These are phyloP conservation scores for Sporothrix pallida DNA, from an alignment of 2,329 filamentous ascomycete genomes.

Conservation along the genomic window DNA sequence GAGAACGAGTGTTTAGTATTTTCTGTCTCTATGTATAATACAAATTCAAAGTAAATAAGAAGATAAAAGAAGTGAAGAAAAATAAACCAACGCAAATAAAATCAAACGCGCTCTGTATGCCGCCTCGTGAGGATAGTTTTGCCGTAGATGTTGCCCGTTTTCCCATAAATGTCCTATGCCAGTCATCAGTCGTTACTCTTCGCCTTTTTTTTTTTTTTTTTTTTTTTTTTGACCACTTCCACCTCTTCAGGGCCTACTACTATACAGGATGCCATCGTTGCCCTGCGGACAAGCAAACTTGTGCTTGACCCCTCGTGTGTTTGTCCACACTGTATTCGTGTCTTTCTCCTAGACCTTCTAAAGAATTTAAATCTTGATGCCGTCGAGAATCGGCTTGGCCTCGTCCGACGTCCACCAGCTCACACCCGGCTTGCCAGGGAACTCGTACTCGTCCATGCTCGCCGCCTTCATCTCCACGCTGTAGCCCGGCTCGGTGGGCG, in stretches of 20 bases:
- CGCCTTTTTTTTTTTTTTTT: neutral
- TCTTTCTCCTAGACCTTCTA: too few species aligned
- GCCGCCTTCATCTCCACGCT: constrained; percentile 92
- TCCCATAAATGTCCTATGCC: constrained; percentile 26
- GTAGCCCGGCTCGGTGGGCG: constrained; percentile 81
- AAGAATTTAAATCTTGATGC: constrained; percentile 55
- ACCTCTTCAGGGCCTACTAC: constrained; percentile 20
- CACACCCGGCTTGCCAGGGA: constrained; percentile 75
- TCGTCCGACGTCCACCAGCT: constrained; percentile 87
- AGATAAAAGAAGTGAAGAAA: neutral
- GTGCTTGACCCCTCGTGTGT: constrained; percentile 32
- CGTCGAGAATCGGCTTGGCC: constrained; percentile 75
- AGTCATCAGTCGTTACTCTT: constrained; percentile 24
- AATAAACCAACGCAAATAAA: constrained; percentile 12
- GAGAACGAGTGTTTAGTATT: constrained; percentile 1
- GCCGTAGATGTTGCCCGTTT: constrained; percentile 21
- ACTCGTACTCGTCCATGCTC: constrained; percentile 81
- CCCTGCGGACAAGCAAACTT: constrained; percentile 42
- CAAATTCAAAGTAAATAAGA: neutral
- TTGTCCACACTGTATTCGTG: neutral
- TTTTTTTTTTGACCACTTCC: neutral
- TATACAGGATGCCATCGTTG: constrained; percentile 46
- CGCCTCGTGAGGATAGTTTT: constrained; percentile 30
- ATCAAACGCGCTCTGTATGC: constrained; percentile 3
- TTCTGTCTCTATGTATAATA: constrained; percentile 19